These are phyloP conservation scores for Rhodotorula sp. DNA, from an alignment of 1,284 basidiomycete genomes.

Conservation along the genomic window DNA sequence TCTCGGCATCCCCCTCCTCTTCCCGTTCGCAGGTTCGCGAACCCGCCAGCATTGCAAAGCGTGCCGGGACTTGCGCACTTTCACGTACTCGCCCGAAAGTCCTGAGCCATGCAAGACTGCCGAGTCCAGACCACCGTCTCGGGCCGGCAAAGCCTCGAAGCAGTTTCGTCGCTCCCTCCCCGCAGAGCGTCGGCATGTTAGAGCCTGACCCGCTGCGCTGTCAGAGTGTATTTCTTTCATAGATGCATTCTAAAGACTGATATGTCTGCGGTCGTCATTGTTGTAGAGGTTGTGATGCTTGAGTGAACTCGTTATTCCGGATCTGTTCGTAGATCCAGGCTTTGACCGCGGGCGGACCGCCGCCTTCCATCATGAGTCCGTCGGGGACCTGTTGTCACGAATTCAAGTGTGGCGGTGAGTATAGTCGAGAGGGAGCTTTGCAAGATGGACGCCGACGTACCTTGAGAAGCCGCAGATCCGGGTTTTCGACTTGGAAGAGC, in stretches of 20 bases:
- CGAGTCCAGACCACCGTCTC: too few relatives aligned
- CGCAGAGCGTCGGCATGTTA: too few relatives aligned
- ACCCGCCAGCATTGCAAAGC: constrained; percentile 64
- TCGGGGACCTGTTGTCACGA: constrained; percentile 16
- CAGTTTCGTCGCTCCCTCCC: too few relatives aligned
- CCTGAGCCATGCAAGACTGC: background rate
- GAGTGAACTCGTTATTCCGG: constrained; percentile 7
- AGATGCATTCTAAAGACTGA: too few relatives aligned
- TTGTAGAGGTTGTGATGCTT: too few relatives aligned
- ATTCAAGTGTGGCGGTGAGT: background rate
- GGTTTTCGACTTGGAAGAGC: constrained; percentile 10
- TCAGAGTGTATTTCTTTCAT: too few relatives aligned
- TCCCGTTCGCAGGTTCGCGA: constrained; percentile 30
- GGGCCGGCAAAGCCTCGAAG: too few relatives aligned
- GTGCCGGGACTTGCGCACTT: constrained; percentile 72
- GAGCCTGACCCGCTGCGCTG: too few relatives aligned
- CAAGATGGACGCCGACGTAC: background rate
- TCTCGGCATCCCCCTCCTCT: background rate
- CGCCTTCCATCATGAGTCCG: constrained; percentile 32
- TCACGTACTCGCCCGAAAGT: constrained; percentile 64
- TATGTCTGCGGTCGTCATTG: too few relatives aligned
- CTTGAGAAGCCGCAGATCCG: constrained; percentile 17
- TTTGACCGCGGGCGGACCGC: constrained; percentile 20
- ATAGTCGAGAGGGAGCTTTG: too few relatives aligned
- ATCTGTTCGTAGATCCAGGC: constrained; percentile 22